Evolutionary conservation across 805 yeast genomes (phyloP), one percentile per base, ranked within the genome.

Genomic region (Priceomyces haplophilus): DNA sequence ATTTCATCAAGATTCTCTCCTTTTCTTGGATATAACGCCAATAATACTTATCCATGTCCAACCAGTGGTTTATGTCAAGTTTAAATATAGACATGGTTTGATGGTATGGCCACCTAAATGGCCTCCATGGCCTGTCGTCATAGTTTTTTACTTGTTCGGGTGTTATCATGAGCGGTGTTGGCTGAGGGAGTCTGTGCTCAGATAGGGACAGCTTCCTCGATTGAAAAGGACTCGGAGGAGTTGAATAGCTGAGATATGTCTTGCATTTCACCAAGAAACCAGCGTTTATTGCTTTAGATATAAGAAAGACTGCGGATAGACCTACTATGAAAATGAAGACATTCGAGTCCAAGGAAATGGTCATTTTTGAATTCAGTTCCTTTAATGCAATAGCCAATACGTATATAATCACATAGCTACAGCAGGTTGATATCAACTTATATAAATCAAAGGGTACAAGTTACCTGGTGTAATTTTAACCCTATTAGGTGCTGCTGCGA

Each of bases 81-180:
- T 79, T 80, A 66, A 74, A 83, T 38, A 83, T 82, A 12, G 84
- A 76, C 89, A 83, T 83, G 1, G 88, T 83, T 61, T 83, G 89
- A 59, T 83, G 88, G 55, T 83, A 83, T 21, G 89, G 89, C 82
- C 85, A 81, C 54, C 89, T 68, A 64, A 83, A 83, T 7, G 88
- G 88, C 62, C 89, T 70, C 89, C 89, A 83, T 10, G 89, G 88
- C 56, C 89, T 69, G 52, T 82, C 89, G 51, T 83, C 87, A 54
- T 82, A 80, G 18, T 72, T 74, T 48, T 67, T 65, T 8, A 82
- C 85, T 51, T 80, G 79, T 38, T 83, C 88, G 2, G 86, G 85
- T 0, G 85, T 82, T 40, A 83, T 75, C 63, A 67, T 67, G 21
- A 82, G 62, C 0, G 88, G 85, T 0, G 80, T 73, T 16, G 84